Evolutionary conservation across 805 yeast species (phyloP), one percentile per base, ranked within the genome.

Genomic region (Candida bentonensis): DNA sequence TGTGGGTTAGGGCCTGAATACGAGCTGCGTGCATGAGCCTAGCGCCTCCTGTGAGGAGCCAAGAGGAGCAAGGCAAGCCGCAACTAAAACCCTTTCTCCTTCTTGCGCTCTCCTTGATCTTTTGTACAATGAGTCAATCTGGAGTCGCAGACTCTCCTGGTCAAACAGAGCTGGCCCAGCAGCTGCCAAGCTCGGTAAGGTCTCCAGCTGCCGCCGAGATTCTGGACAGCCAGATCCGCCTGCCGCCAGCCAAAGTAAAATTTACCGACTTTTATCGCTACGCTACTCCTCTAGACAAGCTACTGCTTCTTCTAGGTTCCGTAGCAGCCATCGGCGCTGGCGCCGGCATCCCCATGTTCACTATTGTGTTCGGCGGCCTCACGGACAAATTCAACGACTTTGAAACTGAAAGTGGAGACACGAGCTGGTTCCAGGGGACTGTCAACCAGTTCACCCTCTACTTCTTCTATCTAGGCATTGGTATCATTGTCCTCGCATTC

Each of bases 151-250:
- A n/a, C n/a, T n/a, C n/a, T n/a, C n/a, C n/a, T n/a, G n/a, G n/a
- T n/a, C n/a, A n/a, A n/a, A n/a, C n/a, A n/a, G n/a, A n/a, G n/a
- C n/a, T n/a, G n/a, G n/a, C n/a, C n/a, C n/a, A n/a, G n/a, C n/a
- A n/a, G n/a, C n/a, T n/a, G n/a, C n/a, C n/a, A n/a, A n/a, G n/a
- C n/a, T n/a, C n/a, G n/a, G n/a, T n/a, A n/a, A n/a, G n/a, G n/a
- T n/a, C n/a, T n/a, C n/a, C n/a, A n/a, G n/a, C n/a, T n/a, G 62
- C 55, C n/a, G 61, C 55, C 5, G 52, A 43, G 21, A 45, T 61
- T 15, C 50, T 61, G 30, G 47, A 55, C 34, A 49, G 49, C 3
- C 66, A 61, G 47, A 49, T 53, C 20, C 41, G 47, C 5, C 43
- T 50, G 9, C 47, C 42, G 4, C 39, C 47, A 17, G 41, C 50